A percentile compares a stretch with the other conserved stretches of the same genome.
Evolutionary conservation across 495 filamentous ascomycete genomes (phyloP).

Genomic region (Aspergillus mulundensis): DNA sequence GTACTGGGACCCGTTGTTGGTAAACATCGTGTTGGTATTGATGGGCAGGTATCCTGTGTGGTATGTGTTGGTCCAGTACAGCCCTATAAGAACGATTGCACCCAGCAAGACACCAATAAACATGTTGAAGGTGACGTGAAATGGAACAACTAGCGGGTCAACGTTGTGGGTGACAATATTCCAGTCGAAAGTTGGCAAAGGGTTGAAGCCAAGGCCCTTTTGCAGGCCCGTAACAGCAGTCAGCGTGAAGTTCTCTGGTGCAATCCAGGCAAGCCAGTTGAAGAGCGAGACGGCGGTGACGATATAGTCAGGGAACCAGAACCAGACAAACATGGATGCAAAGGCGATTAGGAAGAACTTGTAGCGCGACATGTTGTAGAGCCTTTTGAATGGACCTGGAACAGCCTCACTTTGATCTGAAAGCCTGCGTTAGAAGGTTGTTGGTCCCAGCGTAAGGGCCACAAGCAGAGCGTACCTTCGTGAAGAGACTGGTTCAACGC

Average conservation of each 20-base stretch:
- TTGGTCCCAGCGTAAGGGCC: no score
- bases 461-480: background rate
- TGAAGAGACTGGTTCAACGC: slow-evolving; percentile 40
- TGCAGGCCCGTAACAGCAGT: slow-evolving; percentile 48
- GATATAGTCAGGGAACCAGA: slow-evolving; percentile 39
- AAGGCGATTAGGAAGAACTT: slow-evolving; percentile 55
- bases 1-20: slow-evolving; percentile 44
- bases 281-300: background rate
- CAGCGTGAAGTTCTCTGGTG: slow-evolving; percentile 30
- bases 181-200: slow-evolving; percentile 58
- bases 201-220: slow-evolving; percentile 43
- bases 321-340: slow-evolving; percentile 45
- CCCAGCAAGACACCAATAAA: slow-evolving; percentile 38
- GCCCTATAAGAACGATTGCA: slow-evolving; percentile 33
- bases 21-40: slow-evolving; percentile 41
- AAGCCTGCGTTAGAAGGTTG: no score
- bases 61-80: slow-evolving; percentile 20
- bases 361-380: slow-evolving; percentile 48
- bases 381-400: background rate
- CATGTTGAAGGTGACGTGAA: slow-evolving; percentile 49
- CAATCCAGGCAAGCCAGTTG: background rate
- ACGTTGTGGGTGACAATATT: slow-evolving; percentile 50
- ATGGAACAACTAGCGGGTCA: slow-evolving; percentile 58
- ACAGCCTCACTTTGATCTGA: background rate
- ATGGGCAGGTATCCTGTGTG: slow-evolving; percentile 45